Evolutionary conservation across 1,284 basidiomycete species (phyloP), one percentile per base, ranked within the genome.

Genomic region (Sparassis latifolia): DNA sequence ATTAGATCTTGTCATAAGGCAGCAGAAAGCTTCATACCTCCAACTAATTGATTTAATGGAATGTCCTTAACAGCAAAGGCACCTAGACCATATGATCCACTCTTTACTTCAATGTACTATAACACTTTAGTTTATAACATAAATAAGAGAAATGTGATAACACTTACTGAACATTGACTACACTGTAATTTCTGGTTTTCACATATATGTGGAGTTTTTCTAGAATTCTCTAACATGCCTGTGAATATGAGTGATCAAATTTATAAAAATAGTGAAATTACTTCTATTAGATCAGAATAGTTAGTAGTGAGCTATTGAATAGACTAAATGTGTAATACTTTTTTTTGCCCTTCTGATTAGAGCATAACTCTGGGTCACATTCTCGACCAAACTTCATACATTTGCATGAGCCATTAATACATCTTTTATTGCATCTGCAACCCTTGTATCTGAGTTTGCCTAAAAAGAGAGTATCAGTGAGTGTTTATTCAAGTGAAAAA

Each of bases 361-460:
- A 6, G 40, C 71, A 73, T 1, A 65, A 30, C 44, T 71, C 69
- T 29, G 71, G 69, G 57, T 74, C 70, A 51, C 77, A 77, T 58
- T 79, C 76, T 45, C 69, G 63, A 2, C 55, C 42, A 0, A 57
- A 53, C 43, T 56, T 57, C 10, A 54, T 50, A 54, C 76, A 79
- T 28, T 61, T 55, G 52, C 76, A 78, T 33, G 41, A 50, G 50
- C 54, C 10, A 40, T 45, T 30, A 43, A 44, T 48, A n/a, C 56
- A 56, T 42, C 38, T 56, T 27, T 27, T 33, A 30, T 45, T 49
- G 52, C 76, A 78, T 33, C 58, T 61, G 53, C 77, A 78, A 2
- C 75, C 76, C 45, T 50, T 52, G 61, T 62, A 67, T 47, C 72
- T 60, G n/a, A 72, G 66, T 45, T 47, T 53, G 52, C 76, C 75